Conservation (phyloP, 1,139 yeast genomes). For the Diutina neorugosa region DNA sequence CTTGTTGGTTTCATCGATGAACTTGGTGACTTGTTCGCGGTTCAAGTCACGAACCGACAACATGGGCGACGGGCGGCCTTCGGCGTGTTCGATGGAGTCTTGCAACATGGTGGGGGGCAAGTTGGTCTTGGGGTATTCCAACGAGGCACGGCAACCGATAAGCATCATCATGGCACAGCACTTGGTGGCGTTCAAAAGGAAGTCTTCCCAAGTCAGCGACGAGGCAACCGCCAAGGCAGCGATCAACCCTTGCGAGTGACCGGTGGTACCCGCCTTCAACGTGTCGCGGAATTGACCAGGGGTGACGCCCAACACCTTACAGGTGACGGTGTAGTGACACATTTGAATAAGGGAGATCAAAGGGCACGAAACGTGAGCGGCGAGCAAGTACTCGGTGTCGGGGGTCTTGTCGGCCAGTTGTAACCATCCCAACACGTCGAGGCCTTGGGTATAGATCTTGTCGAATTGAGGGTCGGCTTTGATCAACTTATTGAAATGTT, state of each 20-base stretch:
- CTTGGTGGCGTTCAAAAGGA: constrained; percentile 57
- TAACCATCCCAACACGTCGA: constrained; percentile 82
- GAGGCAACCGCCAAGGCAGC: constrained; percentile 88
- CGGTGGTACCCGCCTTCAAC: constrained; percentile 74
- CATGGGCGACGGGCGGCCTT: constrained; percentile 97
- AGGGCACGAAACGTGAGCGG: constrained; percentile 93
- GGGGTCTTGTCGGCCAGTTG: constrained; percentile 79
- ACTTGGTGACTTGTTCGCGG: constrained; percentile 62
- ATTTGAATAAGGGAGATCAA: constrained; percentile 90
- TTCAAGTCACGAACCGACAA: constrained; percentile 84
- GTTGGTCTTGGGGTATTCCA: constrained; percentile 85
- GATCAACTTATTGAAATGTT: constrained; percentile 55
- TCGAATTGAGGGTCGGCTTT: constrained; percentile 66
- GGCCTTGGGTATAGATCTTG: constrained; percentile 88
- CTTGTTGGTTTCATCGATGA: constrained; percentile 76
- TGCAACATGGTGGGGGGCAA: constrained; percentile 89
- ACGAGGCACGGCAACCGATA: constrained; percentile 87
- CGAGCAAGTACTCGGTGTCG: constrained; percentile 73
- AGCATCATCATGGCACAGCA: constrained; percentile 80
- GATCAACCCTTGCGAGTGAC: constrained; percentile 96
- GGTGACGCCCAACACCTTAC: constrained; percentile 70
- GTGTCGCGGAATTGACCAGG: constrained; percentile 78
- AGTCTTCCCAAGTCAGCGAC: constrained; percentile 77
- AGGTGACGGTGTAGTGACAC: constrained; percentile 83
- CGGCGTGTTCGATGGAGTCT: constrained; percentile 88